Base-by-base conservation (phyloP, 805 yeast species). In the Candida sanyiensis region DNA sequence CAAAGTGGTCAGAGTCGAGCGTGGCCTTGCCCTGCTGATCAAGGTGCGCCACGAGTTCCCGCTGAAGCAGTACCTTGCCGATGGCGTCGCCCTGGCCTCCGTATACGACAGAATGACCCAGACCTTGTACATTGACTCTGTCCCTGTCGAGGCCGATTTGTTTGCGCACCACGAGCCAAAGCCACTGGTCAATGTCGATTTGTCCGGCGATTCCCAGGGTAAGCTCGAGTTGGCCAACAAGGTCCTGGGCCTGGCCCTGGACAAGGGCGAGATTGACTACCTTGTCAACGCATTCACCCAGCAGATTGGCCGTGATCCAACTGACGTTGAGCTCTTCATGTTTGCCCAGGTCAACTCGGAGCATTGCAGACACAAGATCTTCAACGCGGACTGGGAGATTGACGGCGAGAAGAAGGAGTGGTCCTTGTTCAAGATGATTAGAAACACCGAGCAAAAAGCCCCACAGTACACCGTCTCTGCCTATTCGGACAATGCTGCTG, bases 261-360 rank as follows among this genome's bases (percentile, higher is more conserved):
- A 94, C 63, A 69, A 74, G 43, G 95, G 95, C 43, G 99, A 93
- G 67, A 86, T 93, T 52, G 85, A 83, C 33, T 93, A 93, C 63
- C 73, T 93, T 56, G 73, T 80, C 53, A 69, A 76, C 22, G 94
- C 97, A 2, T 93, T 93, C 67, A 83, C 77, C 41, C 70, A 80
- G 37, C 73, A 72, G 24, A 67, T 82, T 48, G 78, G 82, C 33
- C 78, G 97, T 63, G 86, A 89, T 59, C 97, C 98, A 38, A 90
- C 97, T 23, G 98, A 93, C 62, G 97, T 88, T 18, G 99, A 93
- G 65, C 71, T 93, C 46, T 93, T 93, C 65, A 93, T 93, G 97
- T 93, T 93, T 70, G 99, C 98, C 29, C 99, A 93, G 67, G 98
- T 93, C 50, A 93, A 93, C 70, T 88, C 97, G 19, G 99, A 93